Conservation (phyloP, 2,329 filamentous ascomycete species). For the Neofusicoccum laricinum region DNA sequence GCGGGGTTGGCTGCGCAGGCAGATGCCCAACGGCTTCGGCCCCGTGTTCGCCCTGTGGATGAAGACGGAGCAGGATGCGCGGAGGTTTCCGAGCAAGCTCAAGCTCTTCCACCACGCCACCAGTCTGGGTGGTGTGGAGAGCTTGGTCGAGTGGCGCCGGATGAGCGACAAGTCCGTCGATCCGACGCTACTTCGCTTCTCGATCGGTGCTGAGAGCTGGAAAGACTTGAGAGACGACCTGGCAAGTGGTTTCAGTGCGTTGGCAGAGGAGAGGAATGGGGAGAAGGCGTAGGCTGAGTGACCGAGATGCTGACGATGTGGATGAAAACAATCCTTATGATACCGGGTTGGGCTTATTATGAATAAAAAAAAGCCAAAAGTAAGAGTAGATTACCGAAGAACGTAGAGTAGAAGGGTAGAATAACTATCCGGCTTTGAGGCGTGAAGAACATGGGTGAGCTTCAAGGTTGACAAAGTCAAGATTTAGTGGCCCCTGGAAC, state of each 20-base stretch:
- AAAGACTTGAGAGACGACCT: slow-evolving; percentile 81
- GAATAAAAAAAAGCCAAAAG: no score
- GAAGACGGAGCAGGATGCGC: slow-evolving; percentile 60
- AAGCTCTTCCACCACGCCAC: slow-evolving; percentile 91
- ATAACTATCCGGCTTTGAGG: no score
- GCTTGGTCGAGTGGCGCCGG: slow-evolving; percentile 90
- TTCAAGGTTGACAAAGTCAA: no score
- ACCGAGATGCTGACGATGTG: no score
- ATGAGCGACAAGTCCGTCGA: slow-evolving; percentile 80
- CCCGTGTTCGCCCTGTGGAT: slow-evolving; percentile 80
- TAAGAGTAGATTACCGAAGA: no score
- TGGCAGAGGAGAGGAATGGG: slow-evolving; percentile 9
- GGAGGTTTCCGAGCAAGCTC: slow-evolving; percentile 71
- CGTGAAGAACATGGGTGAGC: no score
- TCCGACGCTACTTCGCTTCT: slow-evolving; percentile 70
- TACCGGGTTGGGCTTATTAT: no score
- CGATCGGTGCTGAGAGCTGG: slow-evolving; percentile 81
- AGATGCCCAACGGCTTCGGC: slow-evolving; percentile 90
- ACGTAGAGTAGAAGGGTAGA: no score
- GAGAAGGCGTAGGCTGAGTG: no score
- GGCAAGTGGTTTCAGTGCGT: slow-evolving; percentile 26
- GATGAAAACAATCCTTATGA: no score
- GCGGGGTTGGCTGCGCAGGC: slow-evolving; percentile 66
- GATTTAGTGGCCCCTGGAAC: no score
- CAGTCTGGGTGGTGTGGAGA: slow-evolving; percentile 89